Evolutionary conservation across 2,329 filamentous ascomycete species (phyloP), one percentile per base, ranked within the genome.

Genomic region (Aureobasidium sp.): DNA sequence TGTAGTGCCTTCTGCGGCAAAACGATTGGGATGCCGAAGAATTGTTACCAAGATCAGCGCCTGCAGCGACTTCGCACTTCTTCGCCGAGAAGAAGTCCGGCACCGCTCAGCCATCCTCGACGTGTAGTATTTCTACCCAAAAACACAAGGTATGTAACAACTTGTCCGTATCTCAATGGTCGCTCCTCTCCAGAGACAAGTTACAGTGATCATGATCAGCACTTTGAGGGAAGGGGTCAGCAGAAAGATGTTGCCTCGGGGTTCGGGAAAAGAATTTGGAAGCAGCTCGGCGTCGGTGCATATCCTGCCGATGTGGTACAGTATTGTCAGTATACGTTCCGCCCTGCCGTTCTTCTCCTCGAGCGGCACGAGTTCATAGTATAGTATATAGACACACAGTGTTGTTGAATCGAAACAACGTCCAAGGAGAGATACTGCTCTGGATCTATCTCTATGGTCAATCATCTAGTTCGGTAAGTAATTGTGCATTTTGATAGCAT

Each of bases 11-110:
- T 57, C 24, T 53, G 22, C 49, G 49, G 49, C 35, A n/a, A 53
- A 39, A 39, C 22, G 19, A 17, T 37, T 33, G 19, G 15, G 19
- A 53, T 27, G 19, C 49, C 50, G 50, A 42, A 44, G 9, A 5
- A 44, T 44, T 19, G 40, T 24, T 29, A 31, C 22, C 50, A 31
- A 35, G 37, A 44, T 44, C 35, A 42, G 50, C 50, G 50, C 19
- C 50, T 54, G 11, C 35, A 54, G 50, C 50, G 50, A 54, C 50
- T 54, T 54, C 50, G 50, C 50, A 40, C 35, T 42, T 54, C 17
- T 54, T 54, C 37, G 35, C 50, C 50, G 50, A 42, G 50, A 40
- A 37, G 50, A 54, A 6, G 35, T 27, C 35, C 50, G 50, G 11
- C 19, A 19, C 50, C 35, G 37, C 50, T 42, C 1, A 8, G 17